Evolutionary conservation across 2,329 filamentous ascomycete genomes (phyloP).

Genomic region (Ophiostoma populinum): DNA sequence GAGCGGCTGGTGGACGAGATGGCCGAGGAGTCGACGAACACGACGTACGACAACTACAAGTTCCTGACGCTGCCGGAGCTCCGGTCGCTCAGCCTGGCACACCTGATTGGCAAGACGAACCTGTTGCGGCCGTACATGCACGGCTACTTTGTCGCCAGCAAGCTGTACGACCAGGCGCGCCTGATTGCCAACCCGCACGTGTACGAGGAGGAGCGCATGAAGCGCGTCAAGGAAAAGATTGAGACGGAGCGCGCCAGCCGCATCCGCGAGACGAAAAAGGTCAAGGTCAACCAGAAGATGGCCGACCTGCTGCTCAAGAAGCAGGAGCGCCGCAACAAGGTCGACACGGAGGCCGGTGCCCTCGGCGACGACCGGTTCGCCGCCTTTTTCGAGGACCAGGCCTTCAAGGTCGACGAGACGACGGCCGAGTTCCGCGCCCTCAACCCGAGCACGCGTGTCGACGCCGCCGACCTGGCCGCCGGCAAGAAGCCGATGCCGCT

Average conservation of each 20-base stretch:
- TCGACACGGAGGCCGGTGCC: constrained; percentile 45
- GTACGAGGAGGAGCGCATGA: constrained; percentile 81
- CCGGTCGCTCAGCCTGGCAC: constrained; percentile 67
- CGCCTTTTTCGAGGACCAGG: constrained; percentile 78
- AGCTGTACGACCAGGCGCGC: constrained; percentile 85
- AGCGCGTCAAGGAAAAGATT: constrained; percentile 85
- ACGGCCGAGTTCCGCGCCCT: constrained; percentile 73
- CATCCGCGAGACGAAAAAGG: constrained; percentile 88
- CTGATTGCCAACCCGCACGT: constrained; percentile 88
- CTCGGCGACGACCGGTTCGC: constrained; percentile 77
- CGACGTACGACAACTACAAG: constrained; percentile 98
- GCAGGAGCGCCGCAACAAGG: constrained; percentile 39
- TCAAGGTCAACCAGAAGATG: constrained; percentile 82
- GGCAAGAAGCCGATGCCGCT: constrained; percentile 28
- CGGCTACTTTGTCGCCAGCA: constrained; percentile 91
- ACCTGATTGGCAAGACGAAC: constrained; percentile 80
- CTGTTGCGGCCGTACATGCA: constrained; percentile 95
- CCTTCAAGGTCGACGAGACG: constrained; percentile 80
- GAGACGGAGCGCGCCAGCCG: constrained; percentile 92
- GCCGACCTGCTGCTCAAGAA: constrained; percentile 57
- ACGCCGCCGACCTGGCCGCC: constrained; percentile 20
- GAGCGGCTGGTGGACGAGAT: constrained; percentile 98
- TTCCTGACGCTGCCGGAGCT: constrained; percentile 84
- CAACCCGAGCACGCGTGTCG: constrained; percentile 66
- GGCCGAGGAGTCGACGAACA: constrained; percentile 62